Evolutionary conservation across 345 rosid genomes (phyloP), one percentile per base, ranked within the genome.

Genomic region (Noccaea caerulescens): DNA sequence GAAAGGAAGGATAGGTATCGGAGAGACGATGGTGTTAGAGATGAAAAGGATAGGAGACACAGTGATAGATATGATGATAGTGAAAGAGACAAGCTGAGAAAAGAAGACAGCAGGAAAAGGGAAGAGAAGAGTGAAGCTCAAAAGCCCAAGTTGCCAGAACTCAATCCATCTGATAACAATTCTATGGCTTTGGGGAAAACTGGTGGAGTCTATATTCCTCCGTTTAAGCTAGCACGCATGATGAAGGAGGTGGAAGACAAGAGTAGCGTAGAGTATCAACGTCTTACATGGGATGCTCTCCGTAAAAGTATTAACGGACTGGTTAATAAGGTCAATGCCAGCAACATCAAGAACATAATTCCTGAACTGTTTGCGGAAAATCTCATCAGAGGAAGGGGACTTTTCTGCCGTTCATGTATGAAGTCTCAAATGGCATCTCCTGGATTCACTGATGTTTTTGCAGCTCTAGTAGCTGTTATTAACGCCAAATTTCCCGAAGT

Each of bases 341-440:
- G 90, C 10, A 91, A 91, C 74, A 86, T 93, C 18, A 88, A 89
- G 80, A 91, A 91, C 58, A 91, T 93, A 10, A 85, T 91, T 30
- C 96, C 91, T 4, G 95, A 89, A 66, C 82, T 93, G 57, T 91
- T 93, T 62, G 88, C 92, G 0, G 96, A 93, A 80, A 93, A 93
- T 77, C 63, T 93, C 73, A 89, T 93, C 46, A 77, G 97, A 33
- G 97, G 97, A 56, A 84, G 97, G 50, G 99, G 96, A 51, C 90
- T 93, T 30, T 91, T 93, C 68, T 89, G 96, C 66, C 85, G 96
- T 18, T 91, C 95, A 0, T 94, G 96, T 78, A 82, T 91, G 93
- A 93, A 94, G 72, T 93, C 99, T 18, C 99, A 93, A 67, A 89
- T 93, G 94, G 97, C 99, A 13, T 93, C 97, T 59, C 91, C 99